phyloP scores from a whole-genome alignment of 345 rosid genomes.

The Salix dunnii region DNA sequence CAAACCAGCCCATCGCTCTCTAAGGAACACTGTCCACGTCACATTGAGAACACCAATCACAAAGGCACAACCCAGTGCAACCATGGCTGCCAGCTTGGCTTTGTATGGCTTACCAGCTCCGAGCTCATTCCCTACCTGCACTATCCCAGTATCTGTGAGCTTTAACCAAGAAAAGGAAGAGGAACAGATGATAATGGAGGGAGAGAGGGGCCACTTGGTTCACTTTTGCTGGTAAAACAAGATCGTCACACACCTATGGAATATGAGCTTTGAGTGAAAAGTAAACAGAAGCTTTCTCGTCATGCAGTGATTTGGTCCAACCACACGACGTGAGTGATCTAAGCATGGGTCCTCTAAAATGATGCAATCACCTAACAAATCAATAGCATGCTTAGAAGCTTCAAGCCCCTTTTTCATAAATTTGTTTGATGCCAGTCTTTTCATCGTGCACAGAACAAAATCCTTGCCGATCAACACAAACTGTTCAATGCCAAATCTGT shows the following conservation, averaged over 20 bases:
- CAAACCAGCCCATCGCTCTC: constrained; percentile 70
- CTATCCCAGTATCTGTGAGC: background rate
- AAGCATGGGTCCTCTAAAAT: constrained; percentile 17
- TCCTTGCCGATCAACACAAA: background rate
- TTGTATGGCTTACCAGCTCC: constrained; percentile 89
- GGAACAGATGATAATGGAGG: background rate
- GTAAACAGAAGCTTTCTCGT: constrained; percentile 15
- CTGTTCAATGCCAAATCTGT: background rate
- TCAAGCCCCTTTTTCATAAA: background rate
- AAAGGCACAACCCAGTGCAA: constrained; percentile 80
- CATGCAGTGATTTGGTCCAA: constrained; percentile 26
- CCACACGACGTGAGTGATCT: constrained; percentile 32
- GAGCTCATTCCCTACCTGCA: constrained; percentile 96
- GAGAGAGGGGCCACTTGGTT: constrained; percentile 3
- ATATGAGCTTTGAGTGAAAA: constrained; percentile 16
- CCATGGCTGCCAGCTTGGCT: constrained; percentile 77
- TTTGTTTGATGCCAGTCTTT: background rate
- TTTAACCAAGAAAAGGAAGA: background rate
- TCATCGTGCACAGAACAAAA: background rate
- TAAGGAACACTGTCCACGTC: constrained; percentile 67
- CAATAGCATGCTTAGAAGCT: background rate
- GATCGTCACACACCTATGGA: constrained; percentile 19
- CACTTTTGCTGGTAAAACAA: constrained; percentile 17
- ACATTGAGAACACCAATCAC: constrained; percentile 70
- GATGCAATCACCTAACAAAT: constrained; percentile 34